Evolutionary conservation across 2,329 filamentous ascomycete species (phyloP).

Genomic region (Biscogniauxia marginata): DNA sequence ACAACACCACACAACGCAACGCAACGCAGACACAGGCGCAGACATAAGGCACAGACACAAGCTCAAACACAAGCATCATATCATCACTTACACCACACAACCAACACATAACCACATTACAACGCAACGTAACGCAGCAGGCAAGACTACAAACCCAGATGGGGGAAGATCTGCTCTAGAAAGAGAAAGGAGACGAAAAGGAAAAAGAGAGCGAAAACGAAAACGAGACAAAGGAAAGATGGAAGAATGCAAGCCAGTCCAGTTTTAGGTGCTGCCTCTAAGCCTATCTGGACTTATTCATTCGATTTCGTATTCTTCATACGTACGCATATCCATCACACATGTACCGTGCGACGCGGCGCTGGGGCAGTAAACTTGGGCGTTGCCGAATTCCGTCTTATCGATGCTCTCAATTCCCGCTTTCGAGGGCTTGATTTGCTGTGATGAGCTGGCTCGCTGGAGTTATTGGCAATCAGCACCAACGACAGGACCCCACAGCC

Average conservation of each 20-base stretch:
- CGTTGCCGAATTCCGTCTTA: background rate
- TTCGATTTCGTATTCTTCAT: no score
- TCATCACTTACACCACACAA: background rate
- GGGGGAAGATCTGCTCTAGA: slow-evolving; percentile 1
- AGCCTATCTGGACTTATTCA: background rate
- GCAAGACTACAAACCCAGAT: background rate
- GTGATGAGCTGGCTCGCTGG: background rate
- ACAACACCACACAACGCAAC: background rate
- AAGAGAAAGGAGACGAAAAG: background rate
- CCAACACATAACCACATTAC: background rate
- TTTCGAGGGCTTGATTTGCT: background rate
- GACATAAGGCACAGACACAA: background rate
- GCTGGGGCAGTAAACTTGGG: background rate
- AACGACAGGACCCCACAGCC: background rate
- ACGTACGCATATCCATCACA: background rate
- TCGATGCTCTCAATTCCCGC: background rate
- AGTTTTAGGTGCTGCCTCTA: no score
- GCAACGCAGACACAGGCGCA: background rate
- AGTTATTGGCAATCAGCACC: background rate
- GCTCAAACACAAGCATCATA: background rate
- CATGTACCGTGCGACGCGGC: background rate
- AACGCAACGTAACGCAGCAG: no score
- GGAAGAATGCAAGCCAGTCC: no score
- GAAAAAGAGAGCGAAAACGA: background rate
- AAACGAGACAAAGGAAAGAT: background rate